Evolutionary conservation across 2,329 filamentous ascomycete species (phyloP).

Genomic region (Monilinia fructicola): DNA sequence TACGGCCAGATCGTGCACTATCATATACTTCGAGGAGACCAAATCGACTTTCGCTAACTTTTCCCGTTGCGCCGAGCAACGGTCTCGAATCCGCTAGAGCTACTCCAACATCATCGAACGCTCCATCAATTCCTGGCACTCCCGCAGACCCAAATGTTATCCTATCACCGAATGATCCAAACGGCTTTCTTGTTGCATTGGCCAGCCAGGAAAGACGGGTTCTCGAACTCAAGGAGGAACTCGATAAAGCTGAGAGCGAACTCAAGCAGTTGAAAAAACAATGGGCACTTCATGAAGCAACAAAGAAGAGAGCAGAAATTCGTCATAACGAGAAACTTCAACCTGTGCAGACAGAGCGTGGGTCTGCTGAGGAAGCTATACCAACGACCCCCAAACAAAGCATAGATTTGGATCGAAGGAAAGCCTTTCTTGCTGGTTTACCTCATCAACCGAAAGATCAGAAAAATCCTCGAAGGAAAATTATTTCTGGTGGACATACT

Average conservation of each 20-base stretch:
- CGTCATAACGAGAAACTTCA: slow-evolving; percentile 60
- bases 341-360: slow-evolving; percentile 45
- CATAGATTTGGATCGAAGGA: slow-evolving; percentile 70
- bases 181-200: slow-evolving; percentile 75
- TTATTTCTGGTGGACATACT: slow-evolving; percentile 67
- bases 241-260: slow-evolving; percentile 78
- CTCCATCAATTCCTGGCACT: slow-evolving; percentile 35
- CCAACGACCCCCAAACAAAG: slow-evolving; percentile 39
- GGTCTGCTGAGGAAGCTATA: slow-evolving; percentile 31
- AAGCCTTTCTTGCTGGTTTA: slow-evolving; percentile 58
- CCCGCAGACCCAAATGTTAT: slow-evolving; percentile 30
- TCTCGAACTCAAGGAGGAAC: slow-evolving; percentile 85
- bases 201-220: slow-evolving; percentile 90
- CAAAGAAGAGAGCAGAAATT: slow-evolving; percentile 70
- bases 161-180: slow-evolving; percentile 37
- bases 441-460: slow-evolving; percentile 34
- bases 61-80: slow-evolving; percentile 38
- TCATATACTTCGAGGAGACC: slow-evolving; percentile 37
- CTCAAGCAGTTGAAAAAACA: slow-evolving; percentile 76
- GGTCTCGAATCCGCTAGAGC: slow-evolving; percentile 34
- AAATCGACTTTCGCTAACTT: slow-evolving; percentile 40
- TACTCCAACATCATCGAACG: slow-evolving; percentile 38
- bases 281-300: slow-evolving; percentile 75
- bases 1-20: slow-evolving; percentile 33
- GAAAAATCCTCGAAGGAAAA: slow-evolving; percentile 52